A percentile compares a stretch with the other conserved stretches of the same genome.
Evolutionary conservation across 129 eudicot species (phyloP).

Genomic region (Apium graveolens): DNA sequence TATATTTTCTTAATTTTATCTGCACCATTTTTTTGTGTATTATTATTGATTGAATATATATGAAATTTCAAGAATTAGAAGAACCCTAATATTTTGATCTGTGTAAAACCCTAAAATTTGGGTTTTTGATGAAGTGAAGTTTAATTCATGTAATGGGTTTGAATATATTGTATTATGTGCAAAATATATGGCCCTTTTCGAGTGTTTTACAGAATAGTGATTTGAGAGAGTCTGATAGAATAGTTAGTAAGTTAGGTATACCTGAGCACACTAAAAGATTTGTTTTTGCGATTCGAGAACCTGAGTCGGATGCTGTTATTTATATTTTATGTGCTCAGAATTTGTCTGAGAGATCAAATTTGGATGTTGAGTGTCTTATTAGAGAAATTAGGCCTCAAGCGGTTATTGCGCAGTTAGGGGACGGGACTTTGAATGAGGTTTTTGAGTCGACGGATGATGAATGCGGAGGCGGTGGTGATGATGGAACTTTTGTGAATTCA

Average conservation of each 20-base stretch:
- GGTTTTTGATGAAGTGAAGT: constrained; percentile 9
- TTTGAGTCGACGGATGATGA: constrained; percentile 13
- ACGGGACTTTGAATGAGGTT: constrained; percentile 14
- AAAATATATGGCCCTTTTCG: constrained; percentile 59
- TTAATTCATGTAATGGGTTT: constrained; percentile 22
- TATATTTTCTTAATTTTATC: not conserved
- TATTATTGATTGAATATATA: not conserved
- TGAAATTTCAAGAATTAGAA: not conserved
- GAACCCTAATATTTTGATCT: not conserved
- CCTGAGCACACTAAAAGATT: constrained; percentile 73
- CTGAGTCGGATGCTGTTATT: constrained; percentile 50
- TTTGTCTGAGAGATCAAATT: constrained; percentile 70
- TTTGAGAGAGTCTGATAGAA: constrained; percentile 49
- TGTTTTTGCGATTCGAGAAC: constrained; percentile 64
- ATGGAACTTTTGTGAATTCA: constrained; percentile 44
- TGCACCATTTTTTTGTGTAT: not conserved
- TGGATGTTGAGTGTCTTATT: constrained; percentile 58
- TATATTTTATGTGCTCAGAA: constrained; percentile 74
- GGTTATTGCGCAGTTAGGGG: constrained; percentile 60
- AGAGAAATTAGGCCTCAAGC: constrained; percentile 71
- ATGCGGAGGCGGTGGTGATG: constrained; percentile 13
- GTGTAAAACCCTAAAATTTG: not conserved
- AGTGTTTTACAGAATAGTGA: constrained; percentile 31
- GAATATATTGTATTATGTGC: constrained; percentile 34
- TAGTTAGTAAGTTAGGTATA: constrained; percentile 46